These are phyloP conservation scores for Daedalea quercina DNA, from an alignment of 768 basidiomycete species.

Conservation along the genomic window DNA sequence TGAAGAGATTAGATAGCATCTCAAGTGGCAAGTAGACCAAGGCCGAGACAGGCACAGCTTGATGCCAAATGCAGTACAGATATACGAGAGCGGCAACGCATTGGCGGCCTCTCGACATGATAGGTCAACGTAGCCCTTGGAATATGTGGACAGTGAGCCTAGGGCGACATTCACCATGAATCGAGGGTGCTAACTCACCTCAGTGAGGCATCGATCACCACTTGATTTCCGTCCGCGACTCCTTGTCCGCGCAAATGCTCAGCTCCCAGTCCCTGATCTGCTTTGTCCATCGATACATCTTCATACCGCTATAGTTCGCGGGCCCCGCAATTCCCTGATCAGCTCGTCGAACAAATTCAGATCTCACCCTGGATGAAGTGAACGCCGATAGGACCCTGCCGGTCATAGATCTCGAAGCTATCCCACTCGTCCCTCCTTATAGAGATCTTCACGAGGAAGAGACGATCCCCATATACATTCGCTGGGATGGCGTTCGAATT, in stretches of 20 bases:
- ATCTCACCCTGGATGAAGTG: slow-evolving; percentile 22
- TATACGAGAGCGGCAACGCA: too few relatives aligned
- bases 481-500: slow-evolving; percentile 12
- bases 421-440: background rate
- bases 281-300: slow-evolving; percentile 25
- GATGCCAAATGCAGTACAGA: too few relatives aligned
- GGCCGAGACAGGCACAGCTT: too few relatives aligned
- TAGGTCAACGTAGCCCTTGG: too few relatives aligned
- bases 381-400: slow-evolving; percentile 31
- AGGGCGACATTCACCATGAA: too few relatives aligned
- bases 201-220: slow-evolving; percentile 9
- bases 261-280: slow-evolving; percentile 15
- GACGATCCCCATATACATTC: slow-evolving; percentile 29
- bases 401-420: slow-evolving; percentile 31
- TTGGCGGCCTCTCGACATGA: too few relatives aligned
- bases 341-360: slow-evolving; percentile 12
- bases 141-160: too few relatives aligned
- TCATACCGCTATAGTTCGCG: slow-evolving; percentile 11
- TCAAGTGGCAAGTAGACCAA: too few relatives aligned
- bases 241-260: slow-evolving; percentile 17
- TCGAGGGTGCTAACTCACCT: too few relatives aligned
- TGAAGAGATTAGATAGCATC: too few relatives aligned
- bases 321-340: slow-evolving; percentile 12
- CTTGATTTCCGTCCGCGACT: slow-evolving; percentile 5
- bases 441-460: slow-evolving; percentile 36